Evolutionary conservation across 169 alveolate species (phyloP).

Genomic region (Cryptosporidium ubiquitum): DNA sequence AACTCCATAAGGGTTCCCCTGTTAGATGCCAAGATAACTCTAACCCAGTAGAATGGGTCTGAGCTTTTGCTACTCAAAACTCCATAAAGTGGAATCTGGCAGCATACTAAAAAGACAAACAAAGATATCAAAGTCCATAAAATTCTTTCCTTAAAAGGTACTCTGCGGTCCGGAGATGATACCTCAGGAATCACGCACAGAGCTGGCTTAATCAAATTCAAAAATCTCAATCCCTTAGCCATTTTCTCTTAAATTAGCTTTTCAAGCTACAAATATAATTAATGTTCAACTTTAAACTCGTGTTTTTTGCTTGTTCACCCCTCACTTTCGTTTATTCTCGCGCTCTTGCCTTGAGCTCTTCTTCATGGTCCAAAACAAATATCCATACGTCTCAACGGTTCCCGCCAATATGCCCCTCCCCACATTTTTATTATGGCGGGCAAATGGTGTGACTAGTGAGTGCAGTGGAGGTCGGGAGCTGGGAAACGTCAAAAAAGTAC

Average conservation of each 20-base stretch:
- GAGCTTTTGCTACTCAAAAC: conserved; percentile 93
- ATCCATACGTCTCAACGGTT: conserved; percentile 30
- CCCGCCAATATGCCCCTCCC: conserved; percentile 1
- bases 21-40: conserved; percentile 98
- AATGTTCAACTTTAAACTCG: not conserved
- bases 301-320: conserved; percentile 29
- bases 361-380: conserved; percentile 30
- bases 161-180: conserved; percentile 94
- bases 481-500: no score
- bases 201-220: conserved; percentile 95
- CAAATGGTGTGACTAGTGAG: not conserved
- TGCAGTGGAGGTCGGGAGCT: not conserved
- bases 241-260: conserved; percentile 3
- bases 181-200: conserved; percentile 98
- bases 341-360: conserved; percentile 23
- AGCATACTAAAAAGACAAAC: conserved; percentile 96
- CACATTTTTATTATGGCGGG: not conserved
- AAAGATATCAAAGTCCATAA: conserved; percentile 98
- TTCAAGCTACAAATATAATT: not conserved
- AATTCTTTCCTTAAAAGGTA: conserved; percentile 94
- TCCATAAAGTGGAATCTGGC: conserved; percentile 99
- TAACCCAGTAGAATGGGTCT: conserved; percentile 98
- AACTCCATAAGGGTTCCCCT: conserved; percentile 99
- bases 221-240: conserved; percentile 83
- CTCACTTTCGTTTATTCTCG: conserved; percentile 37